phyloP scores from a whole-genome alignment of 495 filamentous ascomycete genomes.

The Terfezia boudieri region DNA sequence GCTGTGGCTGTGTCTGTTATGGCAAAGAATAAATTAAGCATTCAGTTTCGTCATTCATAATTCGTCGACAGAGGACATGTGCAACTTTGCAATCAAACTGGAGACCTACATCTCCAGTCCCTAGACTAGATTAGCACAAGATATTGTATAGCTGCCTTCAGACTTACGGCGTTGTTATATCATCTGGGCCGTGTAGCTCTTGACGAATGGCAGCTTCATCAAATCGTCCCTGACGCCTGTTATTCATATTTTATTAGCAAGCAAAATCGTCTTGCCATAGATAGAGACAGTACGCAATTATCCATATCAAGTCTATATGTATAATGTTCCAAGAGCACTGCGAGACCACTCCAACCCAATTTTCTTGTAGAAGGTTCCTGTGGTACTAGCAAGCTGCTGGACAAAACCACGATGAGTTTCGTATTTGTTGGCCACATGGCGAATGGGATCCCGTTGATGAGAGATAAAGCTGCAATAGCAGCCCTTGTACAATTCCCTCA shows the following conservation, averaged over 20 bases:
- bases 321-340: slow-evolving; percentile 57
- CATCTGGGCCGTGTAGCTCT: slow-evolving; percentile 52
- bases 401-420: no score
- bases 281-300: neutral
- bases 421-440: no score
- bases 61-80: no score
- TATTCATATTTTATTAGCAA: neutral
- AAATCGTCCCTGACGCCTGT: slow-evolving; percentile 44
- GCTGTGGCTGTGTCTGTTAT: slow-evolving; percentile 36
- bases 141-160: no score
- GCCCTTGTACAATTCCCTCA: slow-evolving; percentile 31
- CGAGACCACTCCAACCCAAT: slow-evolving; percentile 57
- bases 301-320: slow-evolving; percentile 48
- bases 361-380: slow-evolving; percentile 47
- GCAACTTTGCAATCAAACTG: no score
- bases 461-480: slow-evolving; percentile 22
- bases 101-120: no score
- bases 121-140: no score
- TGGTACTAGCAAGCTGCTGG: no score
- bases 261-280: neutral
- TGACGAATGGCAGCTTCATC: slow-evolving; percentile 52
- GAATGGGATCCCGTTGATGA: no score
- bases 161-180: slow-evolving; percentile 47
- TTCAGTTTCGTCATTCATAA: no score
- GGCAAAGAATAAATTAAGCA: no score